Evolutionary conservation across 2,329 filamentous ascomycete genomes (phyloP), one percentile per base, ranked within the genome.

Genomic region (Verticillium zaregamsianum): DNA sequence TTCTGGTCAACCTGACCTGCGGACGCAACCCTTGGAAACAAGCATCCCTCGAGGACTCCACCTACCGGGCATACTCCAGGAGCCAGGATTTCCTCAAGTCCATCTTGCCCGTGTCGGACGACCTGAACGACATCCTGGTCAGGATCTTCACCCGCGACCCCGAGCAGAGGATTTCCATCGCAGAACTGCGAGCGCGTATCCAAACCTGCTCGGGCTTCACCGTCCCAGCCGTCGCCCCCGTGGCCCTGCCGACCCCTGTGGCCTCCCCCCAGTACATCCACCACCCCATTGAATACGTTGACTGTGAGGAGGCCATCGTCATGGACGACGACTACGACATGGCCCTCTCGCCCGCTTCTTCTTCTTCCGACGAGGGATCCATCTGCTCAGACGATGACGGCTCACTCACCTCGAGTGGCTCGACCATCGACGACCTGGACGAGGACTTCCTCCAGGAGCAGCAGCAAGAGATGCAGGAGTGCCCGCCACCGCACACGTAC

Each of bases 21-120:
- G 95, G 95, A 73, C 92, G 95, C 75, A 99, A 99, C 78, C 95
- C 95, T 63, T 99, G 95, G 95, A 98, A 98, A 80, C 90, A 95
- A 74, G 95, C 95, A 65, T 97, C 93, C 14, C 82, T 87, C 68
- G 92, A 97, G 75, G 95, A 99, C 77, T 92, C 92, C 66, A 98
- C 95, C 55, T 99, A 98, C 84, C 87, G 90, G 71, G 93, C 93
- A 60, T 98, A 91, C 78, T 85, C 91, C 69, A 90, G 90, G 80
- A 92, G 93, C 72, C 87, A 87, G 64, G 89, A 90, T 72, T 99
- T 98, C 76, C 81, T 99, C 67, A 90, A 93, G 81, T 91, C 92
- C 65, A 99, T 99, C 70, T 84, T 99, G 62, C 94, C 95, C 25
- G 79, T 99, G 71, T 93, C 95, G 61, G 84, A 91, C 73, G 93